Percentiles rank a stretch among this genome's conserved stretches.
Conservation (phyloP, 2,329 filamentous ascomycete genomes). For the Sarocladium oryzae region DNA sequence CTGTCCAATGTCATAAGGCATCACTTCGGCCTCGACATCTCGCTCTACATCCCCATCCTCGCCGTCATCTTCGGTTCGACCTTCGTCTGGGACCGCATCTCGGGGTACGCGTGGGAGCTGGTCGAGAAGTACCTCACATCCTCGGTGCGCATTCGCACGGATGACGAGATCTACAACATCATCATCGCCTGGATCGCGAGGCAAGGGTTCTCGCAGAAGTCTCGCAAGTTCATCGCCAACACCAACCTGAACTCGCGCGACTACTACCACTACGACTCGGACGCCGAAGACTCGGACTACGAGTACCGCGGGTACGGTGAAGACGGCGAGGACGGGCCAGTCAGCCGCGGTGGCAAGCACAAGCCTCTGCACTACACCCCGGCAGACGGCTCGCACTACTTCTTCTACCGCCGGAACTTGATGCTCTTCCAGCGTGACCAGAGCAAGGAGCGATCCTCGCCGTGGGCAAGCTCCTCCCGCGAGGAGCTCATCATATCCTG, state of each 20-base stretch:
- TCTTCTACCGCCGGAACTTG: constrained; percentile 56
- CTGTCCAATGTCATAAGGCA: constrained; percentile 45
- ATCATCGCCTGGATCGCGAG: constrained; percentile 62
- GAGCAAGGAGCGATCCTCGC: constrained; percentile 33
- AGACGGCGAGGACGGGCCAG: constrained; percentile 21
- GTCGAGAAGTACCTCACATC: constrained; percentile 54
- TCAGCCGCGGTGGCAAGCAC: constrained; percentile 26
- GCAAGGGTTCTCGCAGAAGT: constrained; percentile 53
- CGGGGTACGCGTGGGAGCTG: constrained; percentile 38
- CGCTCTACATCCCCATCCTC: constrained; percentile 54
- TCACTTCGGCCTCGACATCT: constrained; percentile 56
- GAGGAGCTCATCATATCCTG: constrained; percentile 56
- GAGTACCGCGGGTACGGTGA: constrained; percentile 18
- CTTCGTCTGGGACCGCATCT: constrained; percentile 48
- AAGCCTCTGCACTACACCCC: constrained; percentile 58
- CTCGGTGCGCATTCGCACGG: constrained; percentile 57
- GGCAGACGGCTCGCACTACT: constrained; percentile 59
- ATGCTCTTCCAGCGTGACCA: constrained; percentile 51
- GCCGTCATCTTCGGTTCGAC: constrained; percentile 41
- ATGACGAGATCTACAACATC: constrained; percentile 69
- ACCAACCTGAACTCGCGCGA: constrained; percentile 50
- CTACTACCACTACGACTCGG: constrained; percentile 37
- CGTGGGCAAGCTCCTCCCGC: constrained; percentile 21
- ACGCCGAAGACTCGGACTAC: constrained; percentile 36
- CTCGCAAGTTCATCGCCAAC: constrained; percentile 59